Percentiles rank a stretch among this genome's conserved stretches.
phyloP scores from a whole-genome alignment of 257 asterid species.

The Fraxinus cuspidata region DNA sequence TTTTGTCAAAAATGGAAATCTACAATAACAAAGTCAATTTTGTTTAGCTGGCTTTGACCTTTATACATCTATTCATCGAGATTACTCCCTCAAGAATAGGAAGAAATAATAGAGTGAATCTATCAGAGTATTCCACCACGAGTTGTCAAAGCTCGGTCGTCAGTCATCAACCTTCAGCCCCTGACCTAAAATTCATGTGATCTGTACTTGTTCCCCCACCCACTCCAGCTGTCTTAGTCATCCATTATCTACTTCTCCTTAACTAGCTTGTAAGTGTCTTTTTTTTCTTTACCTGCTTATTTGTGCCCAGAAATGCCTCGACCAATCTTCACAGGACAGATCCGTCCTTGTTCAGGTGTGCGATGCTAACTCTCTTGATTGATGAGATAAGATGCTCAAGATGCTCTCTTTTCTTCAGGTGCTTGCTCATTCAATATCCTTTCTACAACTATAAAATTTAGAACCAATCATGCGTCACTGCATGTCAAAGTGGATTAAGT shows the following conservation, averaged over 20 bases:
- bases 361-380: neutral
- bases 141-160: too few species aligned
- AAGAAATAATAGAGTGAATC: too few species aligned
- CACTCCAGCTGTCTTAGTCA: neutral
- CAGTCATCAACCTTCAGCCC: too few species aligned
- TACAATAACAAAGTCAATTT: constrained; percentile 17
- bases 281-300: neutral
- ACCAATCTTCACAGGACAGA: neutral
- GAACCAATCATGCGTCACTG: neutral
- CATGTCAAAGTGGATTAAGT: neutral
- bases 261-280: neutral
- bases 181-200: neutral
- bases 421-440: neutral
- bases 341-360: neutral
- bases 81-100: too few species aligned
- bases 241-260: neutral
- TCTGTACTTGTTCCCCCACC: neutral
- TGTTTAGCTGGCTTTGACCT: neutral
- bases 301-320: neutral
- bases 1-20: too few species aligned
- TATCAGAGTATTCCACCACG: too few species aligned
- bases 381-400: neutral
- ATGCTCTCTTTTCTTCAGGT: neutral
- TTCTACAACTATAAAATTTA: neutral
- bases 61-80: too few species aligned